Evolutionary conservation across 2,329 filamentous ascomycete species (phyloP).

Genomic region (Drechslera avenae): DNA sequence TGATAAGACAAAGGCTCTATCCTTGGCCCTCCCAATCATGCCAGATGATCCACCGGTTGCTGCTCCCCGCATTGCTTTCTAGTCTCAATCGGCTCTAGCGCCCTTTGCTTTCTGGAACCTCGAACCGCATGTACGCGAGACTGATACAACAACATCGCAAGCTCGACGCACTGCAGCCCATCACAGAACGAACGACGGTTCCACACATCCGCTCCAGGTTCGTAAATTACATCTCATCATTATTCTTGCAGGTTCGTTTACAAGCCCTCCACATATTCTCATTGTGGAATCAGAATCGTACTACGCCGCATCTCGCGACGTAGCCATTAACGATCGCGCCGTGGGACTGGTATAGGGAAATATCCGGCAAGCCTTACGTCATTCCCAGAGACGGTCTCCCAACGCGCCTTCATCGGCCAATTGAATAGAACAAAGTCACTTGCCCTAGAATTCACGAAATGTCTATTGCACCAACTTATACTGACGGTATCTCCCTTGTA

Average conservation of each 20-base stretch:
- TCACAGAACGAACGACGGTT: no score
- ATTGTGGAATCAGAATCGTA: conserved; percentile 21
- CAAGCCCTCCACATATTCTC: conserved; percentile 22
- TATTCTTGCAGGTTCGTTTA: conserved; percentile 53
- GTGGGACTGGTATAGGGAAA: not conserved
- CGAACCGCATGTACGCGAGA: conserved; percentile 23
- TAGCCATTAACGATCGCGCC: conserved; percentile 10
- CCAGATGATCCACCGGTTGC: conserved; percentile 14
- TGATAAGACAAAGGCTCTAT: not conserved
- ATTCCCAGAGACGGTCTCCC: no score
- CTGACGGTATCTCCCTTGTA: conserved; percentile 34
- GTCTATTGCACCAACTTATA: conserved; percentile 3
- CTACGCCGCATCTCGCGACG: conserved; percentile 14
- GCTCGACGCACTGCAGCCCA: conserved; percentile 5
- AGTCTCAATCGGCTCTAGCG: conserved; percentile 13
- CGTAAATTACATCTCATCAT: conserved; percentile 44
- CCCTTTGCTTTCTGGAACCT: conserved; percentile 25
- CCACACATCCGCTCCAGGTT: conserved; percentile 9
- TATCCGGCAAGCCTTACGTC: not conserved
- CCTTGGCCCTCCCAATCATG: not conserved
- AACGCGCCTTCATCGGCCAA: conserved; percentile 2
- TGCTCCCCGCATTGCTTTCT: conserved; percentile 16
- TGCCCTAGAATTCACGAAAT: not conserved
- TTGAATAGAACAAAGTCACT: not conserved
- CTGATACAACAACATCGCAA: conserved; percentile 11